A percentile compares a stretch with the other conserved stretches of the same genome.
Evolutionary conservation across 148 eudicot genomes (phyloP).

Genomic region (Camellia sinensis): DNA sequence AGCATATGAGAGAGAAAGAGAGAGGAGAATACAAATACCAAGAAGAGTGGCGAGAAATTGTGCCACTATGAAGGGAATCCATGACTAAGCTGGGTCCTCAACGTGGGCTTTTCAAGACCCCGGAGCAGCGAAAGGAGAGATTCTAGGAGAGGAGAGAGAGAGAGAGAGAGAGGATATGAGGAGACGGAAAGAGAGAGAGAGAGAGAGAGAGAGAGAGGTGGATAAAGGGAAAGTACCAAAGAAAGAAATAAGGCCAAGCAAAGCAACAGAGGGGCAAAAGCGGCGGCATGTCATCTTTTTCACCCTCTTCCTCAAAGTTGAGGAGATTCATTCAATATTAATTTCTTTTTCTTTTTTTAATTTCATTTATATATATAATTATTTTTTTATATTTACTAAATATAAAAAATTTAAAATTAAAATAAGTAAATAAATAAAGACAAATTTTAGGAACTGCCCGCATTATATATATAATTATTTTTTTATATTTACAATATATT

Average conservation of each 20-base stretch:
- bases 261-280: not conserved
- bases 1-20: constrained; percentile 8
- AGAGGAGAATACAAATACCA: constrained; percentile 20
- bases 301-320: not conserved
- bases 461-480: too few species aligned
- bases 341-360: too few species aligned
- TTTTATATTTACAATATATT: too few species aligned
- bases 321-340: too few species aligned
- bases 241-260: not conserved
- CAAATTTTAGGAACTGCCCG: too few species aligned
- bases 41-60: constrained; percentile 26
- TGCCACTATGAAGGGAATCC: constrained; percentile 28
- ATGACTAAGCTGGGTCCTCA: constrained; percentile 17
- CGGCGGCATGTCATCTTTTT: constrained; percentile 11
- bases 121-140: constrained; percentile 17
- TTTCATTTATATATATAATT: not conserved
- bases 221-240: not conserved
- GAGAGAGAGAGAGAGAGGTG: constrained; percentile 7
- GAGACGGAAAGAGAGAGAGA: not conserved
- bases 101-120: constrained; percentile 10
- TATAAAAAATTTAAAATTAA: too few species aligned
- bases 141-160: constrained; percentile 8
- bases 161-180: not conserved
- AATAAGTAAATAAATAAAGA: too few species aligned
- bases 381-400: too few species aligned